Evolutionary conservation across 83 land plant species (phyloP), one percentile per base, ranked within the genome.

Genomic region (Diphasiastrum complanatum): DNA sequence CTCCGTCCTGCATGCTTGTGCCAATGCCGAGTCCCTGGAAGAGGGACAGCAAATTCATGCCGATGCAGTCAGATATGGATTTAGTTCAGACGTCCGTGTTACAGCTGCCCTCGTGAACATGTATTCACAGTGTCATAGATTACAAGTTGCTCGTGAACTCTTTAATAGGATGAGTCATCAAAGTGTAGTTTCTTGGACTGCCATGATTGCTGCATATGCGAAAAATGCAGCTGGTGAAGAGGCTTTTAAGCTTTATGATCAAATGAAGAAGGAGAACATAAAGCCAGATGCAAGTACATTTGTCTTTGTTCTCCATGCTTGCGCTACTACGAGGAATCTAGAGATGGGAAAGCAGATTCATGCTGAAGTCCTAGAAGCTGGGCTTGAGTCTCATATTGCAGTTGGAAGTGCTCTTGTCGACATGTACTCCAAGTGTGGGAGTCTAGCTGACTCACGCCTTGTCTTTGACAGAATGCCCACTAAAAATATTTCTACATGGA

Each of bases 51-150:
- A 38, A 6, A 49, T 49, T 20, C 22, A 49, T 20, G 20, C 8
- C 19, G 18, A 49, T 5, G 20, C 20, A 10, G 52, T 49, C 8
- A 49, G 19, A 20, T 5, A 5, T 20, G 52, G 20, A 8, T 20
- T 14, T 49, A 19, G 19, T 5, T 11, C 19, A 5, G 52, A 49
- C 52, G 19, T 20, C 5, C 19, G 10, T 11, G 10, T 49, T 11
- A 8, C 19, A 20, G 19, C 5, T 11, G 52, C 52, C 6, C 20
- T 20, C 10, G 52, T 49, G 19, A 19, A 49, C 19, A 14, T 49
- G 66, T 82, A 78, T 60, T 79, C 66, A 20, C 61, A 47, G 43
- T 72, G 70, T 47, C 64, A 74, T 5, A 46, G 19, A 26, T 33
- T 61, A 4, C 4, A 51, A 23, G 35, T 45, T 4, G 65, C 65